These are phyloP conservation scores for Calonectria pauciramosa DNA, from an alignment of 2,329 filamentous ascomycete species.

Conservation along the genomic window DNA sequence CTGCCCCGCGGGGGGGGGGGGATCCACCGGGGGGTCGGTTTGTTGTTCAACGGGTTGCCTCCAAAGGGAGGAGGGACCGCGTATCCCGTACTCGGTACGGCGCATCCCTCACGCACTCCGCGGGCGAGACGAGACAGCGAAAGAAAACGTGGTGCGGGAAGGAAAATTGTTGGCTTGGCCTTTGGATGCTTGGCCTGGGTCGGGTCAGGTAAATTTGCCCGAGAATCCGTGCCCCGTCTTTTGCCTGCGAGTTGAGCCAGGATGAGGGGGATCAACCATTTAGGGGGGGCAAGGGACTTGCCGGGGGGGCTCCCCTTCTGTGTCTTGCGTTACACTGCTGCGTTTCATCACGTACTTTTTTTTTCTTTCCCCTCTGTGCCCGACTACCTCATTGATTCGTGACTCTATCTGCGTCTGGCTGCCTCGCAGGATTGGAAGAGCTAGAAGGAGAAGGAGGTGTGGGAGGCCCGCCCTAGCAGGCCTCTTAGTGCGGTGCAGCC, in stretches of 20 bases:
- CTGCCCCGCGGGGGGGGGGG: not conserved
- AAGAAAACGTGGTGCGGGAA: not conserved
- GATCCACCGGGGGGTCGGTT: not conserved
- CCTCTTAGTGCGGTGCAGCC: conserved; percentile 1
- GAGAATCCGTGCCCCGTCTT: not conserved
- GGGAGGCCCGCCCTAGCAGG: not conserved
- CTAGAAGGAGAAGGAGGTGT: not conserved
- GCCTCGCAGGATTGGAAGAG: not conserved
- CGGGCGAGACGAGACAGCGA: not conserved
- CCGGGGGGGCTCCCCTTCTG: not conserved
- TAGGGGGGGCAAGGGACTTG: not conserved
- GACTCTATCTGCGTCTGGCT: not conserved
- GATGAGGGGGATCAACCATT: not conserved
- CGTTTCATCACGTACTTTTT: not conserved
- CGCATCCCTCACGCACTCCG: not conserved
- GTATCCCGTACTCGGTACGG: not conserved
- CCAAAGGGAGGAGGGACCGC: not conserved
- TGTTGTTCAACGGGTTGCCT: not conserved
- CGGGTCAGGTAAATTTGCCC: not conserved
- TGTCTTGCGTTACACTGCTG: not conserved
- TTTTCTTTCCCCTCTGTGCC: not conserved
- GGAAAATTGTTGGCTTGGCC: not conserved
- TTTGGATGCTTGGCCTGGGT: not conserved
- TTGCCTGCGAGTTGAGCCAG: not conserved
- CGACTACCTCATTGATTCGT: not conserved